Conservation (phyloP, 768 basidiomycete species). For the Mycena alexandri region DNA sequence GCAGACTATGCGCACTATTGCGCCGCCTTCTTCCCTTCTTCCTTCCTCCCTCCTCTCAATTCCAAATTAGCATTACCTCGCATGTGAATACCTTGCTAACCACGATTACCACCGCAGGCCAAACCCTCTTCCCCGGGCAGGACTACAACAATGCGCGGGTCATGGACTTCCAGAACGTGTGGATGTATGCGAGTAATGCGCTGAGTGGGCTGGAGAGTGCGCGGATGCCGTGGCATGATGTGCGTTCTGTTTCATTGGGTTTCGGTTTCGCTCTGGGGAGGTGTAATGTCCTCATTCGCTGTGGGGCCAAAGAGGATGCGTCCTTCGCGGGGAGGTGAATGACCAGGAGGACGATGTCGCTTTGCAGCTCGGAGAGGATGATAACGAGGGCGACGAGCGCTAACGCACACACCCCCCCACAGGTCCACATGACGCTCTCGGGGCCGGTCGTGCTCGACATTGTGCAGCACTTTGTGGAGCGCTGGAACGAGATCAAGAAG, state of each 20-base stretch:
- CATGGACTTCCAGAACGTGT: constrained; percentile 87
- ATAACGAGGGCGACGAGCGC: neutral
- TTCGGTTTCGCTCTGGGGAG: no score
- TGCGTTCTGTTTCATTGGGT: constrained; percentile 41
- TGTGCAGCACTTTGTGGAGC: constrained; percentile 92
- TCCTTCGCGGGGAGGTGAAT: no score
- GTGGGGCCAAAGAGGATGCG: no score
- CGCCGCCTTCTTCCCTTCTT: no score
- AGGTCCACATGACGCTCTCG: constrained; percentile 87
- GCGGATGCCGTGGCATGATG: constrained; percentile 98
- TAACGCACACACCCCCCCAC: constrained; percentile 12
- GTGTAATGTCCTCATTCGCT: no score
- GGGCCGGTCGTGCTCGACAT: constrained; percentile 92
- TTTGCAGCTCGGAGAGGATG: no score
- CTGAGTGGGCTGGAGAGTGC: constrained; percentile 76
- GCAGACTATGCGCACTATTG: no score
- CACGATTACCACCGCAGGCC: no score
- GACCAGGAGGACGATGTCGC: no score
- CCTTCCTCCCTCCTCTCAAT: no score
- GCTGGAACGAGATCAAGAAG: constrained; percentile 92
- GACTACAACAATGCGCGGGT: constrained; percentile 94
- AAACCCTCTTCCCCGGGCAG: constrained; percentile 91
- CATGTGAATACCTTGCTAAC: no score
- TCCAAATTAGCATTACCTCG: no score
- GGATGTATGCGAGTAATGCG: constrained; percentile 78